Evolutionary conservation across 179 eudicot genomes (phyloP).

Genomic region (Beta macrorhiza): DNA sequence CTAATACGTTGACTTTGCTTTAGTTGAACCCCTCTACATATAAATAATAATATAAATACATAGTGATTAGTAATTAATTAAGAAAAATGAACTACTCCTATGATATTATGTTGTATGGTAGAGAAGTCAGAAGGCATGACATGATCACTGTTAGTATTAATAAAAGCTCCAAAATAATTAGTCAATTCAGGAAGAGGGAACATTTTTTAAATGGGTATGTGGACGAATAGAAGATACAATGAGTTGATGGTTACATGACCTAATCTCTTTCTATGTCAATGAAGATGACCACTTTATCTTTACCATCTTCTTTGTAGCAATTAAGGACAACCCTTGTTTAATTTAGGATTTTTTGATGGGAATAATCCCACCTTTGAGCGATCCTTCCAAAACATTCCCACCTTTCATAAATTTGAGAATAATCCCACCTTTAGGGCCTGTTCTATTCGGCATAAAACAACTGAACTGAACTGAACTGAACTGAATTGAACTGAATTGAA

Average conservation of each 20-base stretch:
- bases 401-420: no score
- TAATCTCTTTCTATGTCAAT: slow-evolving; percentile 33
- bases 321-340: neutral
- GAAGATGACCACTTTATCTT: slow-evolving; percentile 13
- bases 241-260: slow-evolving; percentile 41
- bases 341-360: no score
- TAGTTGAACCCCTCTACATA: slow-evolving; percentile 8
- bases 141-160: neutral
- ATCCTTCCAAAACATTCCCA: no score
- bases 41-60: neutral
- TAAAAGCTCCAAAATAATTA: slow-evolving; percentile 4
- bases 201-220: slow-evolving; percentile 30
- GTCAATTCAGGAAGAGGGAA: slow-evolving; percentile 31
- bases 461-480: no score
- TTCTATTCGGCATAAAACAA: no score
- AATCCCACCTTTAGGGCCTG: no score
- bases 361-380: no score
- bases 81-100: slow-evolving; percentile 29
- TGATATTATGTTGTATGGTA: slow-evolving; percentile 13
- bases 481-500: no score
- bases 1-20: slow-evolving; percentile 11
- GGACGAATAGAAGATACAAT: slow-evolving; percentile 45
- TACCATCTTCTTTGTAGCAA: neutral
- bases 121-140: slow-evolving; percentile 34
- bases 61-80: neutral